These are phyloP conservation scores for Pichia sp. DNA, from an alignment of 1,139 yeast species.

Conservation along the genomic window DNA sequence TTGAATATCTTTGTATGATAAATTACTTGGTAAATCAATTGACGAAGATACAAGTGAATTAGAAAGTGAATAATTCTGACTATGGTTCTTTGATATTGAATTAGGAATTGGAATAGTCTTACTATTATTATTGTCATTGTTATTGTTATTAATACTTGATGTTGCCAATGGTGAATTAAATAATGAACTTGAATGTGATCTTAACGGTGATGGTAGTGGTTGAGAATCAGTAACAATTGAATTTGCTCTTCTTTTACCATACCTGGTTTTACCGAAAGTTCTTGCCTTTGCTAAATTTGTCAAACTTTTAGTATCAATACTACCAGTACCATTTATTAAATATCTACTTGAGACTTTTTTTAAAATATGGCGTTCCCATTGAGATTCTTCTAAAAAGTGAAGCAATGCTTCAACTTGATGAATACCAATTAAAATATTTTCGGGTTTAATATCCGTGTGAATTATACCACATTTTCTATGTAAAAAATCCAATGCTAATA, in stretches of 20 bases:
- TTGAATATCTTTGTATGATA: conserved; percentile 25
- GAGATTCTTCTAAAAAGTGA: conserved; percentile 48
- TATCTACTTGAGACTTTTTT: conserved; percentile 24
- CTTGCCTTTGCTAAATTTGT: conserved; percentile 13
- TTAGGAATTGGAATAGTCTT: conserved; percentile 10
- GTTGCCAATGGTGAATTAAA: conserved; percentile 22
- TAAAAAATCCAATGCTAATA: conserved; percentile 70
- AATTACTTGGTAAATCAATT: conserved; percentile 12
- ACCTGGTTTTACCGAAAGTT: conserved; percentile 27
- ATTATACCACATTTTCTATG: conserved; percentile 86
- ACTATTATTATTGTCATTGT: not conserved
- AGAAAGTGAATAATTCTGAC: conserved; percentile 7
- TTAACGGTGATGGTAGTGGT: conserved; percentile 37
- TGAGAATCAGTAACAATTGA: conserved; percentile 65
- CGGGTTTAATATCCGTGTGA: conserved; percentile 89
- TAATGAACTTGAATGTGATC: conserved; percentile 27
- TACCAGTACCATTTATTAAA: conserved; percentile 15
- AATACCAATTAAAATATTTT: conserved; percentile 75
- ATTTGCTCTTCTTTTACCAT: conserved; percentile 48
- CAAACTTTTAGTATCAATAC: conserved; percentile 15
- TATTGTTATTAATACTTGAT: not conserved
- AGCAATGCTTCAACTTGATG: conserved; percentile 72
- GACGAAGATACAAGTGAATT: conserved; percentile 14
- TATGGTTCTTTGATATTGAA: no score
- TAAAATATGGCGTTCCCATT: conserved; percentile 31